These are phyloP conservation scores for Trichoderma afroharzianum DNA, from an alignment of 2,329 filamentous ascomycete species.

Conservation along the genomic window DNA sequence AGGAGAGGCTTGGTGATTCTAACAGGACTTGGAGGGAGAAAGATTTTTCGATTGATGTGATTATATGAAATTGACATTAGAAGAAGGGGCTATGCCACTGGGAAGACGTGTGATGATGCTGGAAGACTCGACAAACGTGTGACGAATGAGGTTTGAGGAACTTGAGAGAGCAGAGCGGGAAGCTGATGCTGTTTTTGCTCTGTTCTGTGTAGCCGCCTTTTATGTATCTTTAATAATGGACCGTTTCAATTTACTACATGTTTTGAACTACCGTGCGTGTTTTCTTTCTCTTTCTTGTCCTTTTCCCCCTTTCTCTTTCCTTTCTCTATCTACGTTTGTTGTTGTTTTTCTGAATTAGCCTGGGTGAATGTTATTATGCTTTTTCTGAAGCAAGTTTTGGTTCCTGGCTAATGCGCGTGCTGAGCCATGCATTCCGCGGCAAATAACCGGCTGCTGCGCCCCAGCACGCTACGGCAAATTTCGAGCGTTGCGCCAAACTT, in stretches of 20 bases:
- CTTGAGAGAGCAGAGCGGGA: not conserved
- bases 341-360: not conserved
- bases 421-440: not conserved
- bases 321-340: not conserved
- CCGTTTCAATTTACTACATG: constrained; percentile 3
- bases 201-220: not conserved
- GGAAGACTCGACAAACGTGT: constrained; percentile 9
- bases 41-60: not conserved
- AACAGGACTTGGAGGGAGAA: not conserved
- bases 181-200: not conserved
- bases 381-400: not conserved
- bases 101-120: not conserved
- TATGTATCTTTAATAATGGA: constrained; percentile 16
- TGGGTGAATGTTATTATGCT: not conserved
- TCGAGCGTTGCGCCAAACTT: not conserved
- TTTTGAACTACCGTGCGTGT: not conserved
- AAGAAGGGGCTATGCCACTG: not conserved
- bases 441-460: not conserved
- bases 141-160: not conserved
- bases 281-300: not conserved
- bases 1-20: not conserved
- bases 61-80: not conserved
- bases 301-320: not conserved
- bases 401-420: not conserved
- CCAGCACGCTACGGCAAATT: not conserved